Base-by-base conservation (phyloP, 2,329 filamentous ascomycete species). In the Neophaeococcomyces aloes region DNA sequence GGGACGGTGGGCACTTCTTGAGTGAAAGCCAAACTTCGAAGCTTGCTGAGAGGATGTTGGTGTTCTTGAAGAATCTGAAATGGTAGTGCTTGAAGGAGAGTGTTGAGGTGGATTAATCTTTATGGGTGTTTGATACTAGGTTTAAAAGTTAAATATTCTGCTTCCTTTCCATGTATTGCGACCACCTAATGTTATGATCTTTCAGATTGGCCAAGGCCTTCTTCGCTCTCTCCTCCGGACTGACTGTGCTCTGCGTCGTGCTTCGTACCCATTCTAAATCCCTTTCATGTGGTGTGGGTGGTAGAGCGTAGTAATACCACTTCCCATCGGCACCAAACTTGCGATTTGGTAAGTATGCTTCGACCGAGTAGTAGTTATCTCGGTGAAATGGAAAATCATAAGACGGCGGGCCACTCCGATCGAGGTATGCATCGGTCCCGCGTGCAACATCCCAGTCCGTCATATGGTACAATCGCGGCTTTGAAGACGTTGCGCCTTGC, bases 1-100 rank as follows among this genome's bases (percentile, higher is more conserved):
- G 78, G 32, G 72, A 79, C 56, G 68, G 67, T 1, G 74, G 73
- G 0, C 75, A 79, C 60, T 78, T 78, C 63, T 70, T 73, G 11
- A 53, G 61, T 8, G 66, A 69, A 53, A 68, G 59, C 44, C 57
- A 66, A 37, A 54, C 58, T 3, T 55, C 55, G 37, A 53, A 64
- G 30, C 61, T 70, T 48, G 64, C 57, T 3, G 41, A 48, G 23
- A 46, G 61, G 42, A 61, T 68, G 5, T 29, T 64, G 46, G 52
- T 54, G 2, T 68, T 67, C 45, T 54, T 68, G 47, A 49, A 45
- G 19, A 38, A 48, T 7, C 23, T 27, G 23, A 27, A 14, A 19
- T 27, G 11, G 35, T 23, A 7, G 25, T 23, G 35, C 25, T 23
- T 8, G 25, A 13, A n/a, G 35, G 25, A 13, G 19, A 3, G 14